A percentile compares a stretch with the other conserved stretches of the same genome.
phyloP scores from a whole-genome alignment of 768 basidiomycete genomes.

The Amanita pallidorosea region DNA sequence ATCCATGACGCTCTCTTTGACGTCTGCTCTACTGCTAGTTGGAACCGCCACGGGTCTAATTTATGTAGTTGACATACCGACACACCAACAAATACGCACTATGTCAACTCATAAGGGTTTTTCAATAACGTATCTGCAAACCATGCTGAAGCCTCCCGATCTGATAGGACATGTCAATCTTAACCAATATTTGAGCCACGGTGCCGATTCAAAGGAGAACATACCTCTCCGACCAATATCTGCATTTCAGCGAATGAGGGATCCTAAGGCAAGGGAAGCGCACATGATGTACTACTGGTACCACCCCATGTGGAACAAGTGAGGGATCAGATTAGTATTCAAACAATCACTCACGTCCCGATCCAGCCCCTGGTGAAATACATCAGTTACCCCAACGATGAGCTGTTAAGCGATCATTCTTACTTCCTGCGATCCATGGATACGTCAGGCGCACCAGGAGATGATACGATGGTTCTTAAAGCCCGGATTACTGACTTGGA shows the following conservation, averaged over 20 bases:
- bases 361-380: constrained; percentile 21
- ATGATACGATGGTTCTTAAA: constrained; percentile 32
- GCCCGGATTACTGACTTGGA: constrained; percentile 60
- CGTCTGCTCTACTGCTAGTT: constrained; percentile 67
- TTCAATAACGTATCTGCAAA: constrained; percentile 61
- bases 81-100: constrained; percentile 81
- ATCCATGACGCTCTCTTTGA: constrained; percentile 65
- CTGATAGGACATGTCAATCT: constrained; percentile 73
- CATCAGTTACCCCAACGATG: constrained; percentile 35
- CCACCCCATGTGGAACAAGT: constrained; percentile 40
- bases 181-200: constrained; percentile 27
- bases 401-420: constrained; percentile 54
- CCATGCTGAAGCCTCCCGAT: constrained; percentile 81
- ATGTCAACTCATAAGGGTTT: constrained; percentile 62
- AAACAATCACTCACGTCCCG: background rate
- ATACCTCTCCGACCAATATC: constrained; percentile 57
- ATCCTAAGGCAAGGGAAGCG: constrained; percentile 50
- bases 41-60: constrained; percentile 70
- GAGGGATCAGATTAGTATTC: constrained; percentile 7
- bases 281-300: constrained; percentile 71
- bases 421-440: constrained; percentile 46
- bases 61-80: constrained; percentile 78
- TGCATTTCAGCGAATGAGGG: constrained; percentile 66
- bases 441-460: constrained; percentile 14
- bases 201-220: constrained; percentile 37